Percentiles rank a stretch among this genome's conserved stretches.
Conservation (phyloP, 202 grass and related monocot genomes). For the Tripidium arundinaceum region DNA sequence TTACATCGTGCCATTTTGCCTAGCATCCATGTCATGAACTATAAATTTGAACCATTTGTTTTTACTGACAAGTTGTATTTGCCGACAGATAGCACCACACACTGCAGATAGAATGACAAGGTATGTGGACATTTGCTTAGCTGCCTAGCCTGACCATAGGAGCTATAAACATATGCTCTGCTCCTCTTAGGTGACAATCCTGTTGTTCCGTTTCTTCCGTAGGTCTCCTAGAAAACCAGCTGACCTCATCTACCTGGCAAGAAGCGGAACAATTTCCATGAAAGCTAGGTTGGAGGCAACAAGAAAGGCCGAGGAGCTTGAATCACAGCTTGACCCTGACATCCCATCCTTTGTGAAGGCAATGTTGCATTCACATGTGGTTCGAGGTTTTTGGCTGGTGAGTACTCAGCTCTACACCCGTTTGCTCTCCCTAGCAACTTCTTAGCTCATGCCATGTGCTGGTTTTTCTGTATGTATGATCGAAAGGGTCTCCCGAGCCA, state of each 20-base stretch:
- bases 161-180: background rate
- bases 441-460: background rate
- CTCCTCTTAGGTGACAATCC: background rate
- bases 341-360: conserved; percentile 68
- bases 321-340: conserved; percentile 50
- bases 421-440: background rate
- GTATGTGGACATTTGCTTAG: conserved; percentile 35
- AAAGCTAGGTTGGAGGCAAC: conserved; percentile 55
- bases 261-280: conserved; percentile 37
- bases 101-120: conserved; percentile 42
- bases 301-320: conserved; percentile 68
- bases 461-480: conserved; percentile 13
- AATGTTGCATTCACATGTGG: conserved; percentile 80
- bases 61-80: conserved; percentile 2
- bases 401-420: conserved; percentile 35
- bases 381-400: conserved; percentile 76
- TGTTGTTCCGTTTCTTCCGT: background rate
- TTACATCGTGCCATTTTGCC: background rate
- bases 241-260: conserved; percentile 49
- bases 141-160: background rate
- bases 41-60: background rate
- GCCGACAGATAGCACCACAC: conserved; percentile 34
- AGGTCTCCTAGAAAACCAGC: conserved; percentile 52
- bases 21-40: background rate
- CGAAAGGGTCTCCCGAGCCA: conserved; percentile 55